These are phyloP conservation scores for Panellus pusillus DNA, from an alignment of 768 basidiomycete genomes.

Conservation along the genomic window DNA sequence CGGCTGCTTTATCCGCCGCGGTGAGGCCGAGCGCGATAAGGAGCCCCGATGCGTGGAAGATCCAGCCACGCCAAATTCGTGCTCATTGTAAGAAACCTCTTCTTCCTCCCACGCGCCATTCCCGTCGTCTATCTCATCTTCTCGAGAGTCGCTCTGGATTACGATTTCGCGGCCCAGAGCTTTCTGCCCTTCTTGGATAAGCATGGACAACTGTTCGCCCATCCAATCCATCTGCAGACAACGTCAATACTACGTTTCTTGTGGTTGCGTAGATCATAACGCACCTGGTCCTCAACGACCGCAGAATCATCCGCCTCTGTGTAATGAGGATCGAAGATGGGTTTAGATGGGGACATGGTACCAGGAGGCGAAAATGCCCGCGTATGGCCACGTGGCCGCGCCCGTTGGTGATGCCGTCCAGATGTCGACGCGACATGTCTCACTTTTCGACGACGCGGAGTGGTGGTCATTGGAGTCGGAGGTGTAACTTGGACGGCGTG, in stretches of 20 bases:
- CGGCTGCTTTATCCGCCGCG: constrained; percentile 19
- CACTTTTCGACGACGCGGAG: constrained; percentile 39
- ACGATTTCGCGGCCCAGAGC: constrained; percentile 80
- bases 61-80: constrained; percentile 11
- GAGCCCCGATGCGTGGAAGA: constrained; percentile 15
- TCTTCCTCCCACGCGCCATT: constrained; percentile 76
- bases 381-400: constrained; percentile 18
- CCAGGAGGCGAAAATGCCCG: constrained; percentile 29
- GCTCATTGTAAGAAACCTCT: constrained; percentile 27
- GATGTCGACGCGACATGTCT: constrained; percentile 31
- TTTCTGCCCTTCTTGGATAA: constrained; percentile 79
- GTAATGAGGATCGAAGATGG: constrained; percentile 35
- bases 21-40: constrained; percentile 27
- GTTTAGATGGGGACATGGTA: constrained; percentile 36
- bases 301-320: constrained; percentile 32
- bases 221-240: constrained; percentile 76
- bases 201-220: constrained; percentile 60
- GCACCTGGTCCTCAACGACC: constrained; percentile 49
- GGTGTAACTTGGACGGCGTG: constrained; percentile 36
- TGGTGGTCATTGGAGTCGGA: constrained; percentile 28
- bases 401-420: constrained; percentile 33
- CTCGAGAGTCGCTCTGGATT: constrained; percentile 69
- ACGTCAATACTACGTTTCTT: not conserved
- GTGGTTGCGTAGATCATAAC: constrained; percentile 8
- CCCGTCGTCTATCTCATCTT: constrained; percentile 79